Evolutionary conservation across 768 basidiomycete species (phyloP).

Genomic region (Brasilioporus rufonigricans): DNA sequence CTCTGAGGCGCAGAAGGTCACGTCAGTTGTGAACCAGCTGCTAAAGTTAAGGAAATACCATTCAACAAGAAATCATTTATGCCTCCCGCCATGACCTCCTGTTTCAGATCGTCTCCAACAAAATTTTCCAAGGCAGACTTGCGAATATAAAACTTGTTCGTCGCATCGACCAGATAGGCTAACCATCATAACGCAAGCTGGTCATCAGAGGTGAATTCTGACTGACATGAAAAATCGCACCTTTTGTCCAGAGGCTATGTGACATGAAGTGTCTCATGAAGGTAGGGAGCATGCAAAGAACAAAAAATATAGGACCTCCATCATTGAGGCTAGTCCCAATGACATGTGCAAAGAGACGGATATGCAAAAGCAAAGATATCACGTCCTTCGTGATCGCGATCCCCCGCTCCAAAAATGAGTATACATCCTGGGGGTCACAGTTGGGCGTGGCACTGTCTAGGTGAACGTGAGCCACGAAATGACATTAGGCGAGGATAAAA

Average conservation of each 20-base stretch:
- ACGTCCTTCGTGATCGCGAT: slow-evolving; percentile 7
- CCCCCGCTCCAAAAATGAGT: slow-evolving; percentile 9
- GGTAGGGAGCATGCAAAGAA: slow-evolving; percentile 18
- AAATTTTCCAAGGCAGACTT: slow-evolving; percentile 21
- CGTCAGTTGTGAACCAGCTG: not conserved
- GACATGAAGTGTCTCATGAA: not conserved
- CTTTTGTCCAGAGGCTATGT: slow-evolving; percentile 19
- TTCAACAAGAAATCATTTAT: slow-evolving; percentile 8
- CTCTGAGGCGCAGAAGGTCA: slow-evolving; percentile 10
- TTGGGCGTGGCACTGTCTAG: slow-evolving; percentile 6
- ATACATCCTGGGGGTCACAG: not conserved
- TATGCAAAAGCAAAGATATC: slow-evolving; percentile 23
- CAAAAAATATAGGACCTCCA: slow-evolving; percentile 23
- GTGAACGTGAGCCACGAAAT: not conserved
- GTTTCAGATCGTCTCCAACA: slow-evolving; percentile 4
- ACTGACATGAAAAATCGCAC: slow-evolving; percentile 2
- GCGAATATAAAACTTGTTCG: slow-evolving; percentile 21
- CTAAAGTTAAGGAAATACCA: slow-evolving; percentile 3
- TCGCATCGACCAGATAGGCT: slow-evolving; percentile 20
- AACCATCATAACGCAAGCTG: not conserved
- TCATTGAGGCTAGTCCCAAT: slow-evolving; percentile 12
- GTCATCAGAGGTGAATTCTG: not conserved
- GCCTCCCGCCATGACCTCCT: slow-evolving; percentile 25
- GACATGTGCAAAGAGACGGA: slow-evolving; percentile 19
- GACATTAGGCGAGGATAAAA: not conserved